Conservation (phyloP, 208 protist species). For the Crithidia sp. region DNA sequence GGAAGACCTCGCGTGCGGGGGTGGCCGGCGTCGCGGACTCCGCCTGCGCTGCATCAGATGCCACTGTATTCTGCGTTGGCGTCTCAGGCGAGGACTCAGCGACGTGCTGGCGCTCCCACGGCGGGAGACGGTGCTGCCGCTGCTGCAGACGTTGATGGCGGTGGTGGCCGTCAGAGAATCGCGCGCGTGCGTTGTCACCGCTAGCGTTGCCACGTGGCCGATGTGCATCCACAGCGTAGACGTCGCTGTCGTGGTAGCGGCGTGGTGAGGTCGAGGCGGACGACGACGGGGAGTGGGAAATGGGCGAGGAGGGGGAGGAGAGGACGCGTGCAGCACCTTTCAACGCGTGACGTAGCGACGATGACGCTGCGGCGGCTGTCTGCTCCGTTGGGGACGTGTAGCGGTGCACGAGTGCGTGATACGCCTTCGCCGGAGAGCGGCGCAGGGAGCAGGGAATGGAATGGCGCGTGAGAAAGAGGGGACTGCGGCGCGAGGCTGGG, state of each 20-base stretch:
- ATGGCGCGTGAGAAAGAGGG: slow-evolving; percentile 26
- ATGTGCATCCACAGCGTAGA: slow-evolving; percentile 26
- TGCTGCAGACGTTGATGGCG: neutral
- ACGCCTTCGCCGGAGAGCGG: slow-evolving; percentile 15
- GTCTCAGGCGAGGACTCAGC: no score
- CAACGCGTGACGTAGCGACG: neutral
- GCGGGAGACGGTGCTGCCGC: neutral
- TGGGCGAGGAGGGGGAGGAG: neutral
- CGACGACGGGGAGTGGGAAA: neutral
- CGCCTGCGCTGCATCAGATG: neutral
- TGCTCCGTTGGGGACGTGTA: slow-evolving; percentile 6
- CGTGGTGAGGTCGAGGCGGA: slow-evolving; percentile 19
- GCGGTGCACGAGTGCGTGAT: slow-evolving; percentile 24
- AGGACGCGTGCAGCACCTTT: neutral
- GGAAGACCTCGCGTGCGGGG: slow-evolving; percentile 13
- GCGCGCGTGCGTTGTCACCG: no score
- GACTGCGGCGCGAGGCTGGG: slow-evolving; percentile 1
- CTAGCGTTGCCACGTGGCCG: neutral
- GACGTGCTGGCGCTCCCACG: no score
- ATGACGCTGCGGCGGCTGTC: neutral
- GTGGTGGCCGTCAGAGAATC: neutral
- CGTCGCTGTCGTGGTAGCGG: slow-evolving; percentile 24
- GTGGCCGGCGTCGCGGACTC: neutral
- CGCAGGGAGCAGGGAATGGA: slow-evolving; percentile 37
- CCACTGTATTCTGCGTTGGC: no score